These are phyloP conservation scores for Coniosporium uncinatum DNA, from an alignment of 2,329 filamentous ascomycete species.

Conservation along the genomic window DNA sequence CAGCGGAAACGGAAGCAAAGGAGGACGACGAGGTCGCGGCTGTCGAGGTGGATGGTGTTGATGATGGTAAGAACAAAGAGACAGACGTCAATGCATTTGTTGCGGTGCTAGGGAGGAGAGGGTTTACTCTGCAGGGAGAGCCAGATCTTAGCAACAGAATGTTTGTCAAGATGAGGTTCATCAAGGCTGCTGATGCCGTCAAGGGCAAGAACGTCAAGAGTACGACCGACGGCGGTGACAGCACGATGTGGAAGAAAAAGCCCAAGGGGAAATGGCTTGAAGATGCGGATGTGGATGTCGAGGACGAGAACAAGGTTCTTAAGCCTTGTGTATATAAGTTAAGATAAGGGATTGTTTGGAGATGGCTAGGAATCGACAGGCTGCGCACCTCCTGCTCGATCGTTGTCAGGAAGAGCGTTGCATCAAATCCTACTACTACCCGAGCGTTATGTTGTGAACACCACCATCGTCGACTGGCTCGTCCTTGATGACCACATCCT, in stretches of 20 bases:
- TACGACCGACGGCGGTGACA: constrained; percentile 25
- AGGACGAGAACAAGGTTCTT: constrained; percentile 63
- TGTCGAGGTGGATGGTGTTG: constrained; percentile 60
- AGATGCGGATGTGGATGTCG: constrained; percentile 48
- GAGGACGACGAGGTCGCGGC: constrained; percentile 53
- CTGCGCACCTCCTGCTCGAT: no score
- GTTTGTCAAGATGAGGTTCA: constrained; percentile 97
- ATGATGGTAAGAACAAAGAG: constrained; percentile 40
- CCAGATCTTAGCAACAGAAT: constrained; percentile 86
- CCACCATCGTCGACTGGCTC: constrained; percentile 19
- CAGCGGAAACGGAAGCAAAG: constrained; percentile 34
- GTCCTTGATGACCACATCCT: constrained; percentile 17
- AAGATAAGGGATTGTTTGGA: no score
- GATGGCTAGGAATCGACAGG: no score
- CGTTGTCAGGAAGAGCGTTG: no score
- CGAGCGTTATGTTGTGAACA: no score
- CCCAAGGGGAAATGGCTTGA: constrained; percentile 20
- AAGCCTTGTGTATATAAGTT: constrained; percentile 98
- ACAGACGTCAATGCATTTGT: constrained; percentile 89
- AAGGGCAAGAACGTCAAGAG: constrained; percentile 66
- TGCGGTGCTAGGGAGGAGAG: constrained; percentile 71
- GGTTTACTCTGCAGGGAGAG: constrained; percentile 75
- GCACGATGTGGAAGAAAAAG: constrained; percentile 22
- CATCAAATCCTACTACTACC: no score
- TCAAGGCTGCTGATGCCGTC: constrained; percentile 71